These are phyloP conservation scores for Striga hermonthica DNA, from an alignment of 305 asterid species.

Conservation along the genomic window DNA sequence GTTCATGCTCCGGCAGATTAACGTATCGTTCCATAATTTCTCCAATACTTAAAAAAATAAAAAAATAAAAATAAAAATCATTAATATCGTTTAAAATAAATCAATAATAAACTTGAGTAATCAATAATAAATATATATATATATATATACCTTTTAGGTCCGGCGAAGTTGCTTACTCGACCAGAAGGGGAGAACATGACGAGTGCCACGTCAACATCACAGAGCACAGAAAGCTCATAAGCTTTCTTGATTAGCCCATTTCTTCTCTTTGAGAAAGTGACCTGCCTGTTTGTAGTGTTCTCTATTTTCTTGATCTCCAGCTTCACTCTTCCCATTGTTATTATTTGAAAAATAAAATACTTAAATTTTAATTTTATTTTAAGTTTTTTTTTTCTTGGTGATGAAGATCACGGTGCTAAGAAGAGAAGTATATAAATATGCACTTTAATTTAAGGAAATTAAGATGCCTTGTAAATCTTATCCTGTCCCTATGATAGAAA, in stretches of 20 bases:
- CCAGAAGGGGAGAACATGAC: slow-evolving; percentile 97
- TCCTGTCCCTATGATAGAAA: slow-evolving; percentile 27
- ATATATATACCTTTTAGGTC: slow-evolving; percentile 76
- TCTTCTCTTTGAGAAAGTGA: slow-evolving; percentile 93
- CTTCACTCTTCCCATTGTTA: slow-evolving; percentile 85
- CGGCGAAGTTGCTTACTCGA: slow-evolving; percentile 68
- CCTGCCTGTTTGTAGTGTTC: slow-evolving; percentile 92
- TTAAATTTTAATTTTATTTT: too few species aligned
- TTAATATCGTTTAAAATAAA: neutral
- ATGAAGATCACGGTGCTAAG: slow-evolving; percentile 33
- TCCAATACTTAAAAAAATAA: slow-evolving; percentile 50
- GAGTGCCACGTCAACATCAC: slow-evolving; percentile 92
- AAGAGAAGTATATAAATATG: slow-evolving; percentile 30
- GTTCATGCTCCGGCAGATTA: slow-evolving; percentile 81
- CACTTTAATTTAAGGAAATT: neutral
- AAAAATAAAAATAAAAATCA: neutral
- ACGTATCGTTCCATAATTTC: slow-evolving; percentile 65
- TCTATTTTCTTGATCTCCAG: slow-evolving; percentile 89
- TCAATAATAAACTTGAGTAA: neutral
- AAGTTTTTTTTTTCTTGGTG: slow-evolving; percentile 2
- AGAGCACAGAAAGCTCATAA: slow-evolving; percentile 91
- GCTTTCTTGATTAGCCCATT: slow-evolving; percentile 94
- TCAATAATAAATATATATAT: neutral
- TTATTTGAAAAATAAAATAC: neutral
- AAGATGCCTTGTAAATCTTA: neutral